Conservation (phyloP, 495 filamentous ascomycete species). For the Talaromyces proteolyticus region DNA sequence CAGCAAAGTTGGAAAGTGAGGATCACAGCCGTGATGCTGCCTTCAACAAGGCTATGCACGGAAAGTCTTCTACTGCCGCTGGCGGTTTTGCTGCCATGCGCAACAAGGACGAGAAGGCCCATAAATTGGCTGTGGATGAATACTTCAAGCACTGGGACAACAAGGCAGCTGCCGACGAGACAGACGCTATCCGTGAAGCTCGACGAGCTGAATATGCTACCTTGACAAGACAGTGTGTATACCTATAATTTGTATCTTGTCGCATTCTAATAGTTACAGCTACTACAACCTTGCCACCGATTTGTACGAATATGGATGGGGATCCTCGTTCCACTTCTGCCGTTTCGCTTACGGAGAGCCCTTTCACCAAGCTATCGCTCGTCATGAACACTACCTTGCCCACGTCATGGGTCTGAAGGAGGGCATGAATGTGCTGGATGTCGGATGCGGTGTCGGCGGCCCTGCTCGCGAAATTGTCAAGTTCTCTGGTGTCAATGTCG, state of each 20-base stretch:
- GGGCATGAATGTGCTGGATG: constrained; percentile 88
- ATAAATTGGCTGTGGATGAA: constrained; percentile 88
- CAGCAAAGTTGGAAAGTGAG: constrained; percentile 73
- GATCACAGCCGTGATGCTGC: constrained; percentile 85
- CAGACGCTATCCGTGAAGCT: constrained; percentile 71
- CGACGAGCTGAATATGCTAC: constrained; percentile 90
- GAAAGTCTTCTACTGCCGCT: constrained; percentile 64
- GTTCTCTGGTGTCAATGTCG: constrained; percentile 85
- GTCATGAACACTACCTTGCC: constrained; percentile 97
- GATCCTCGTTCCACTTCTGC: constrained; percentile 95
- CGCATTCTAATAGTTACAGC: constrained; percentile 27
- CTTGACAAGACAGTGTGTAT: constrained; percentile 75
- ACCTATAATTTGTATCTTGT: not conserved
- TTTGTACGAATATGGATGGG: constrained; percentile 97
- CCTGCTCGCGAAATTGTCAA: constrained; percentile 97
- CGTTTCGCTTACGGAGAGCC: constrained; percentile 84
- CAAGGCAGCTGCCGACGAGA: constrained; percentile 75
- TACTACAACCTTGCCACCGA: constrained; percentile 99
- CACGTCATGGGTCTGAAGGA: constrained; percentile 80
- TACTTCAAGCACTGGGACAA: constrained; percentile 99
- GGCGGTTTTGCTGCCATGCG: constrained; percentile 82
- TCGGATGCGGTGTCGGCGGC: constrained; percentile 95
- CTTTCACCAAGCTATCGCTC: constrained; percentile 90
- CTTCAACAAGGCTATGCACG: constrained; percentile 90
- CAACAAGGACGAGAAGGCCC: constrained; percentile 72